phyloP scores from a whole-genome alignment of 164 flowering plant genomes.

The Annona squamosa region DNA sequence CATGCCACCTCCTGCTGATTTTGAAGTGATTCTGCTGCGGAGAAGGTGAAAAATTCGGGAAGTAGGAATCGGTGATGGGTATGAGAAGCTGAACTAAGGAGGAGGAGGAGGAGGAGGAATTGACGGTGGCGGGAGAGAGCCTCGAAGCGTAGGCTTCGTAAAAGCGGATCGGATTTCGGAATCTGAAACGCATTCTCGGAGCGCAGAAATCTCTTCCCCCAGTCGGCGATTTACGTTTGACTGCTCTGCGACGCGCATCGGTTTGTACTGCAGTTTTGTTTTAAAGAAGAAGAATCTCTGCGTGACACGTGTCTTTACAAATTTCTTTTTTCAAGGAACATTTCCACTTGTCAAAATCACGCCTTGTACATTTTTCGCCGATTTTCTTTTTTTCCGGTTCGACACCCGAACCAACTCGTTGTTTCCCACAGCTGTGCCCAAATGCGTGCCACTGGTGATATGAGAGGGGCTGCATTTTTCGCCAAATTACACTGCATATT shows the following conservation, averaged over 20 bases:
- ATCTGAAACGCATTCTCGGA: conserved; percentile 9
- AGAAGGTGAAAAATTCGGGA: neutral
- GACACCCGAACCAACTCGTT: too few relatives aligned
- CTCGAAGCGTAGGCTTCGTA: neutral
- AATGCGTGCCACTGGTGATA: too few relatives aligned
- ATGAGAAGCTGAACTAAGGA: neutral
- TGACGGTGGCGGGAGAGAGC: neutral
- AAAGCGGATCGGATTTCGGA: neutral
- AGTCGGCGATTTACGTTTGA: neutral
- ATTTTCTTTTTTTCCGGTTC: too few relatives aligned
- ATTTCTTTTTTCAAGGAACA: too few relatives aligned
- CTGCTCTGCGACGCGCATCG: neutral
- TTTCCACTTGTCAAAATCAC: too few relatives aligned
- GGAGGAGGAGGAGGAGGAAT: neutral
- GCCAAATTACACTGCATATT: too few relatives aligned
- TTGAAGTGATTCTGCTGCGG: conserved; percentile 13
- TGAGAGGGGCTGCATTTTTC: too few relatives aligned
- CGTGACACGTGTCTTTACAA: too few relatives aligned
- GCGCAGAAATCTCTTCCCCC: neutral
- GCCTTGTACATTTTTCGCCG: too few relatives aligned
- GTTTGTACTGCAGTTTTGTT: neutral
- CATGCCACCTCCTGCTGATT: conserved; percentile 53
- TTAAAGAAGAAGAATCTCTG: too few relatives aligned
- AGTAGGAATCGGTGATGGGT: neutral
- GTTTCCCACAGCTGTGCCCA: too few relatives aligned